Conservation (phyloP, 441 rosid genomes). For the Adansonia gregorii region DNA sequence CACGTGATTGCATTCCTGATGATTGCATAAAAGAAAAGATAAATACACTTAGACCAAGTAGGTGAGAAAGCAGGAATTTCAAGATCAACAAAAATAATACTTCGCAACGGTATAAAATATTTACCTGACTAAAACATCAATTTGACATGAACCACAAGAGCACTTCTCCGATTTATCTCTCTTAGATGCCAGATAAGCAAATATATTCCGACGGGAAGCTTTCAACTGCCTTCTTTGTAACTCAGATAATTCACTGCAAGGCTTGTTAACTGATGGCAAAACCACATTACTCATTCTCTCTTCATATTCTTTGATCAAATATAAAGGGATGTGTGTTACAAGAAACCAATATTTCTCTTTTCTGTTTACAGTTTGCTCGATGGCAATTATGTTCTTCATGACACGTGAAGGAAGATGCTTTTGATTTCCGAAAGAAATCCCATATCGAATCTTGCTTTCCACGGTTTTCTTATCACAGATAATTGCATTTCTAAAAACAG, state of each 20-base stretch:
- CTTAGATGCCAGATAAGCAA: constrained; percentile 59
- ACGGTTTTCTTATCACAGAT: constrained; percentile 70
- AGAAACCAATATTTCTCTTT: constrained; percentile 78
- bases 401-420: constrained; percentile 96
- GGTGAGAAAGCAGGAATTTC: constrained; percentile 17
- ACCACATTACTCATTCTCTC: constrained; percentile 46
- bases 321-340: constrained; percentile 79
- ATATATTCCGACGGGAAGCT: constrained; percentile 71
- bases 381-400: constrained; percentile 69
- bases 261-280: constrained; percentile 44
- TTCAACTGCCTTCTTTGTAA: constrained; percentile 72
- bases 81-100: constrained; percentile 8
- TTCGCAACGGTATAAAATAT: constrained; percentile 16
- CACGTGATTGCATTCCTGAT: constrained; percentile 78
- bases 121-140: constrained; percentile 74
- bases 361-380: constrained; percentile 61
- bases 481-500: constrained; percentile 81
- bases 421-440: constrained; percentile 78
- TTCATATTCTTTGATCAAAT: constrained; percentile 86
- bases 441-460: constrained; percentile 64
- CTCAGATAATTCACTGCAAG: constrained; percentile 45
- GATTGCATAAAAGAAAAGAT: constrained; percentile 31
- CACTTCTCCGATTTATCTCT: constrained; percentile 75
- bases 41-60: constrained; percentile 27
- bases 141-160: constrained; percentile 75